Conservation (phyloP, 257 asterid species). For the Hygrophila difformis region DNA sequence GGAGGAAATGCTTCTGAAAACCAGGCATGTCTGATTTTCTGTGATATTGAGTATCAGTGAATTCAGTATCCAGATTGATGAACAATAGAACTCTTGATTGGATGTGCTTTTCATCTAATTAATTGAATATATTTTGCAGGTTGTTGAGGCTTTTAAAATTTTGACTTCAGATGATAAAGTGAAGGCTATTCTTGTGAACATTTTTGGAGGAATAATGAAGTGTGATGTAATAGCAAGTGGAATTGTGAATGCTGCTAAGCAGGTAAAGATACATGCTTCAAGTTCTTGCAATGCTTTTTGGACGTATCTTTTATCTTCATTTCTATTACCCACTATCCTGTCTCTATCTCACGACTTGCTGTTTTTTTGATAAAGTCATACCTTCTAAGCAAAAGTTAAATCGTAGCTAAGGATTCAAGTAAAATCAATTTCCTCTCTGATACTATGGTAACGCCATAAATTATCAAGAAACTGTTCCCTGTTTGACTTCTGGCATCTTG, state of each 20-base stretch:
- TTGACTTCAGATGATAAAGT: constrained; percentile 95
- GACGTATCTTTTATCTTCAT: no score
- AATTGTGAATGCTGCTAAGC: constrained; percentile 95
- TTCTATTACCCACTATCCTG: no score
- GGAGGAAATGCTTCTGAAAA: constrained; percentile 97
- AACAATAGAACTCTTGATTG: not conserved
- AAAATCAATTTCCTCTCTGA: constrained; percentile 8
- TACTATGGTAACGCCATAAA: not conserved
- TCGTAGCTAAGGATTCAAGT: not conserved
- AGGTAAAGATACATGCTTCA: no score
- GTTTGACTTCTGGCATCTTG: no score
- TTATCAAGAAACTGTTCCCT: not conserved
- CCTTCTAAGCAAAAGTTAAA: not conserved
- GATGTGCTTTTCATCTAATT: not conserved
- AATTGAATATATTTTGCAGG: constrained; percentile 38
- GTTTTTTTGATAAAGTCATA: not conserved
- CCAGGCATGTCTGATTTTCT: constrained; percentile 73
- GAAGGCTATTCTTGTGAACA: constrained; percentile 93
- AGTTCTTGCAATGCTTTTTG: no score
- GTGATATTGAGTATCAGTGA: no score
- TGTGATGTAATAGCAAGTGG: constrained; percentile 98
- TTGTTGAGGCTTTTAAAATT: constrained; percentile 96
- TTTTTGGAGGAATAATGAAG: constrained; percentile 99
- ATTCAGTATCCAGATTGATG: no score
- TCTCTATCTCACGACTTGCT: no score